Percentiles rank a stretch among this genome's conserved stretches.
Evolutionary conservation across 805 yeast species (phyloP).

Genomic region (Teunomyces panamensis): DNA sequence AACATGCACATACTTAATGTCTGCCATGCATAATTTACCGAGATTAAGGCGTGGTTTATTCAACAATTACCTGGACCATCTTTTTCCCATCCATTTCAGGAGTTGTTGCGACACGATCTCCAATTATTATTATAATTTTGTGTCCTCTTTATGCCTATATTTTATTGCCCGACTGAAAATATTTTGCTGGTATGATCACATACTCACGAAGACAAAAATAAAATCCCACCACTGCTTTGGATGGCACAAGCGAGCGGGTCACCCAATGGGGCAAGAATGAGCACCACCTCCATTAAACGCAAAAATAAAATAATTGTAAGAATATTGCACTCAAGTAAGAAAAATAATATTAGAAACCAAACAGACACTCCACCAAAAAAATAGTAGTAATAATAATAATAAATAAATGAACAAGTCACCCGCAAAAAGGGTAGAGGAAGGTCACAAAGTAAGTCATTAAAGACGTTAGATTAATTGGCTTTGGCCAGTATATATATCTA

Average conservation of each 20-base stretch:
- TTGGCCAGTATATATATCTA: background rate
- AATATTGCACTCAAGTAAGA: too few relatives aligned
- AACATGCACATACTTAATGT: background rate
- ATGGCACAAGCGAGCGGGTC: too few relatives aligned
- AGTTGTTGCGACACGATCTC: background rate
- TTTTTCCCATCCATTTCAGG: background rate
- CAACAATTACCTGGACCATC: background rate
- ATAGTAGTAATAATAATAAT: background rate
- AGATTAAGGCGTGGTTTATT: background rate
- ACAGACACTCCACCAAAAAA: background rate
- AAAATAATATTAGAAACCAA: too few relatives aligned
- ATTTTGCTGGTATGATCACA: background rate
- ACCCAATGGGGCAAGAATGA: too few relatives aligned
- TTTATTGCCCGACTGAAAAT: background rate
- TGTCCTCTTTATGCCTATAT: background rate
- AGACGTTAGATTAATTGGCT: background rate
- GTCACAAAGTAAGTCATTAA: background rate
- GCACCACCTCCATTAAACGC: too few relatives aligned
- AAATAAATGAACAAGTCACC: background rate
- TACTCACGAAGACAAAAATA: background rate
- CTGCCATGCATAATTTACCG: background rate
- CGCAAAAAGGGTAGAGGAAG: background rate
- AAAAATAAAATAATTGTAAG: too few relatives aligned
- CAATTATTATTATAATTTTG: background rate
- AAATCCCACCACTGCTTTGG: background rate